A percentile compares a stretch with the other conserved stretches of the same genome.
phyloP scores from a whole-genome alignment of 345 rosid species.

The Chamaenerion angustifolium region DNA sequence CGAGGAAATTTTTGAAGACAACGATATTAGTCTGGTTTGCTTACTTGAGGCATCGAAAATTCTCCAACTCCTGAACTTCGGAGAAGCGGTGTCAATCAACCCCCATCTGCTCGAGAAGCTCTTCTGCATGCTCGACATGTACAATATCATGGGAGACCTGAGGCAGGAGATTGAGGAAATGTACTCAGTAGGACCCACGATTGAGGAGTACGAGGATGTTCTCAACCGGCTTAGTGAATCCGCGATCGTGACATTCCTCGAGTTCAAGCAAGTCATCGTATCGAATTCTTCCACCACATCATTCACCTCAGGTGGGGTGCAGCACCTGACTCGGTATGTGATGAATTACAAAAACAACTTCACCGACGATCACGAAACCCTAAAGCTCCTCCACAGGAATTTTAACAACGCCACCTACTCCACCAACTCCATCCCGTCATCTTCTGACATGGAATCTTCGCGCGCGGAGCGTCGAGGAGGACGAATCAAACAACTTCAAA shows the following conservation, averaged over 20 bases:
- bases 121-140: slow-evolving; percentile 69
- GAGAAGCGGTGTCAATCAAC: slow-evolving; percentile 71
- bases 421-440: slow-evolving; percentile 14
- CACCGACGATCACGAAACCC: slow-evolving; percentile 50
- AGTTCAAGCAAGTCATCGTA: slow-evolving; percentile 61
- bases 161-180: slow-evolving; percentile 47
- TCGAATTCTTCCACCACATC: slow-evolving; percentile 39
- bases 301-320: slow-evolving; percentile 62
- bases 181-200: slow-evolving; percentile 35
- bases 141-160: slow-evolving; percentile 54
- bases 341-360: slow-evolving; percentile 67
- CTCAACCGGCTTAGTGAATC: slow-evolving; percentile 48
- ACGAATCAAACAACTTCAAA: slow-evolving; percentile 8
- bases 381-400: slow-evolving; percentile 47
- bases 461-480: slow-evolving; percentile 18
- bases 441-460: slow-evolving; percentile 23
- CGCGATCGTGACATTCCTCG: slow-evolving; percentile 50
- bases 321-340: slow-evolving; percentile 61
- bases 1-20: slow-evolving; percentile 51
- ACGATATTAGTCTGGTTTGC: slow-evolving; percentile 24
- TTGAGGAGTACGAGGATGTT: slow-evolving; percentile 55
- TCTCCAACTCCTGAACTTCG: slow-evolving; percentile 70
- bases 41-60: slow-evolving; percentile 68
- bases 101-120: slow-evolving; percentile 67
- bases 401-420: slow-evolving; percentile 22